Base-by-base conservation (phyloP, 441 rosid species). In the Gossypium lobatum region DNA sequence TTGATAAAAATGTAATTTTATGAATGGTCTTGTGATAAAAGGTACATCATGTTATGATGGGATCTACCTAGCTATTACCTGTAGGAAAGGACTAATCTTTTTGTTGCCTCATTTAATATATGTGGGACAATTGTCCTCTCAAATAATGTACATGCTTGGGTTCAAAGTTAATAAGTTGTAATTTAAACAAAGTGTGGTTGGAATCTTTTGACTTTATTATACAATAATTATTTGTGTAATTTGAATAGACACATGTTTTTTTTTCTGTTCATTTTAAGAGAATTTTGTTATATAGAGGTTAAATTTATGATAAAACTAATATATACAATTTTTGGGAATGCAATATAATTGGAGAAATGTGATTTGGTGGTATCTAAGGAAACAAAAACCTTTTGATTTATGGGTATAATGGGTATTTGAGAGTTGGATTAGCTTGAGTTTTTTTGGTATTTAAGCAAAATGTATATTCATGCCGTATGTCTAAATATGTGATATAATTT, bases 71-170 rank as follows among this genome's bases (percentile, higher is more conserved):
- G 58, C 17, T 26, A 63, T 42, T 60, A 26, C 31, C 10, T 26
- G 72, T 8, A 68, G 6, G 25, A 50, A 67, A n/a, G 39, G 60
- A 25, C 45, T 16, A 50, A 52, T 68, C 53, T 68, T 66, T 48
- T 50, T 59, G 23, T 26, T 68, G 72, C 60, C 25, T 26, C 42
- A 3, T 68, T 50, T 50, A 50, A 50, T 18, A 68, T 18, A 16
- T 16, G 72, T 52, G 72, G 72, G 61, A 26, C 72, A 52, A 68
- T 50, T 68, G 60, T 68, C 60, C 72, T 58, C 26, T 52, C 60
- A 26, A 26, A 7, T 25, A 23, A 20, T 46, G n/a, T 6, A 6
- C 1, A 14, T 66, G 57, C 39, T 66, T 46, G 17, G 48, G 55
- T 57, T 66, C 6, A 18, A 18, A 21, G 28, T 45, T 21, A 14